phyloP scores from a whole-genome alignment of 495 filamentous ascomycete species.

The Achaetomiella virescens region DNA sequence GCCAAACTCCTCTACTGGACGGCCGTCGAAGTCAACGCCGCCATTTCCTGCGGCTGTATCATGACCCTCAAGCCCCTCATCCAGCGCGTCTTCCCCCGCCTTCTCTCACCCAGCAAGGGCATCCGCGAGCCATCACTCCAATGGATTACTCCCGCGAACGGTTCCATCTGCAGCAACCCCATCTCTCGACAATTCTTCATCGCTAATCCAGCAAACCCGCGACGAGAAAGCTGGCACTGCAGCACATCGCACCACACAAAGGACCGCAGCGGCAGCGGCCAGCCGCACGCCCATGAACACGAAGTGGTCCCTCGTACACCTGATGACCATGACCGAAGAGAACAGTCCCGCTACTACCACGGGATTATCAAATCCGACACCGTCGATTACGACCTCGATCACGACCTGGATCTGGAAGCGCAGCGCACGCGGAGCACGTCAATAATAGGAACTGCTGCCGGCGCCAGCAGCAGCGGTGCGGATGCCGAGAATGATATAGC shows the following conservation, averaged over 20 bases:
- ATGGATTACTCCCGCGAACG: constrained; percentile 22
- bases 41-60: constrained; percentile 26
- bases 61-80: constrained; percentile 31
- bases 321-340: background rate
- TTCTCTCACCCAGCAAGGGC: constrained; percentile 13
- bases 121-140: constrained; percentile 17
- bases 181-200: too few relatives aligned
- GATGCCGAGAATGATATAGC: background rate
- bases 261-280: background rate
- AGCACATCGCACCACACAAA: background rate
- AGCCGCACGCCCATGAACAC: background rate
- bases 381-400: background rate
- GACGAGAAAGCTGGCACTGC: too few relatives aligned
- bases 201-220: background rate
- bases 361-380: background rate
- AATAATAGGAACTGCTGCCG: background rate
- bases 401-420: constrained; percentile 11
- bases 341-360: constrained; percentile 10
- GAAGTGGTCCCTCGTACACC: background rate
- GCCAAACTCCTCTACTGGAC: constrained; percentile 28
- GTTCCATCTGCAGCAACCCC: background rate
- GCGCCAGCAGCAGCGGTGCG: background rate
- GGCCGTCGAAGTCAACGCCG: constrained; percentile 24
- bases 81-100: constrained; percentile 19
- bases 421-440: constrained; percentile 6